phyloP scores from a whole-genome alignment of 148 eudicot species.

The Vaccinium darrowii region DNA sequence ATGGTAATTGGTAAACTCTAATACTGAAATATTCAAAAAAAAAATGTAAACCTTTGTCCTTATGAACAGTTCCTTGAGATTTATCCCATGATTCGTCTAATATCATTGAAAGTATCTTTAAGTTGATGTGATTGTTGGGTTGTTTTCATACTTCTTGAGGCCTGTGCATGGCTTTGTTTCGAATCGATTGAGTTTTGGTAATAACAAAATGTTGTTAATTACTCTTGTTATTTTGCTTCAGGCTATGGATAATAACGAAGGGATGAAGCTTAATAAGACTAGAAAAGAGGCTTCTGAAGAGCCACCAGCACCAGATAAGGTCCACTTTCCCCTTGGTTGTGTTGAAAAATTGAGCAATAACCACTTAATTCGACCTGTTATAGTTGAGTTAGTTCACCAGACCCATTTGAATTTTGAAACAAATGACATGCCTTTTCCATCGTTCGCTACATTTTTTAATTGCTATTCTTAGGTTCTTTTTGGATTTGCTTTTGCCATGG shows the following conservation, averaged over 20 bases:
- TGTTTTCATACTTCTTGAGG: not conserved
- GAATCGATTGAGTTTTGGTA: not conserved
- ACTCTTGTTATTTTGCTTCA: slow-evolving; percentile 29
- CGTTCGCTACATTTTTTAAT: not conserved
- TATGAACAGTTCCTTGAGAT: not conserved
- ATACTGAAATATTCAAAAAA: not conserved
- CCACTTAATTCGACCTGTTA: not conserved
- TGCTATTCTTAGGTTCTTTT: not conserved
- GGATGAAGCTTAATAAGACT: slow-evolving; percentile 58
- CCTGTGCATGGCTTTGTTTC: not conserved
- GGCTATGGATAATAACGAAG: slow-evolving; percentile 75
- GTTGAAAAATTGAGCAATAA: not conserved
- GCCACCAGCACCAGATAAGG: slow-evolving; percentile 66
- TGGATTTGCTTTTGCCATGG: not conserved
- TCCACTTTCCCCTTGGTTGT: slow-evolving; percentile 28
- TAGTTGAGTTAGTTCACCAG: not conserved
- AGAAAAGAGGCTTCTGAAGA: slow-evolving; percentile 61
- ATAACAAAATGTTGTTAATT: slow-evolving; percentile 3
- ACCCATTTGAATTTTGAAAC: not conserved
- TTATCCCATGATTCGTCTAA: not conserved
- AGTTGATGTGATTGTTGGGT: slow-evolving; percentile 7
- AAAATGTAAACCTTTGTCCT: not conserved
- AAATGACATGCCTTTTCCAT: not conserved
- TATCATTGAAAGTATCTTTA: not conserved
- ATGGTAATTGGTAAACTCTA: not conserved